These are phyloP conservation scores for Verbascum thapsus DNA, from an alignment of 257 asterid genomes.

Conservation along the genomic window DNA sequence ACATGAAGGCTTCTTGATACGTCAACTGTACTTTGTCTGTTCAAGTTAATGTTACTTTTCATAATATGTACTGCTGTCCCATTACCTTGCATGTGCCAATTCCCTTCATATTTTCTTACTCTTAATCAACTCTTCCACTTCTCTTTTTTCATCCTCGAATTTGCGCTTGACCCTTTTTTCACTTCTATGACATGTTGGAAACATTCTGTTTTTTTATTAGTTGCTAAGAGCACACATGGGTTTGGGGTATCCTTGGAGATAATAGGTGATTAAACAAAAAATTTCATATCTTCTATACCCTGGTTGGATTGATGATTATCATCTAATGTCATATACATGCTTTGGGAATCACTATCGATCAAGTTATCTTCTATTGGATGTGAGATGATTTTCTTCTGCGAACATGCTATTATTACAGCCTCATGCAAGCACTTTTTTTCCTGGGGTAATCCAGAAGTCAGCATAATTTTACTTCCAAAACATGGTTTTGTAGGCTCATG, in stretches of 20 bases:
- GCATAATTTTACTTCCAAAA: conserved; percentile 26
- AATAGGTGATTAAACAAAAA: conserved; percentile 7
- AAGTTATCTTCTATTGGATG: conserved; percentile 12
- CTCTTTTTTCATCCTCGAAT: background rate
- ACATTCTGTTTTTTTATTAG: background rate
- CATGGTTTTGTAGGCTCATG: conserved; percentile 71
- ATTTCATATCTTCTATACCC: background rate
- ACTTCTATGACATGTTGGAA: background rate
- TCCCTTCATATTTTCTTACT: too few relatives aligned
- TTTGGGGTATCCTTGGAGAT: conserved; percentile 5
- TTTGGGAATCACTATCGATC: conserved; percentile 1
- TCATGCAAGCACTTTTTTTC: background rate
- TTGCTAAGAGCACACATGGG: background rate
- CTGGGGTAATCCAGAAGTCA: background rate
- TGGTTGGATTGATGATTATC: background rate
- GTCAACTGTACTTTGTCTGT: background rate
- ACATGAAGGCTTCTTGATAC: background rate
- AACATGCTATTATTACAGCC: background rate
- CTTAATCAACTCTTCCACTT: background rate
- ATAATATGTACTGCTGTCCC: conserved; percentile 5
- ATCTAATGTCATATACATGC: conserved; percentile 1
- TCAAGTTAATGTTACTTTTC: background rate
- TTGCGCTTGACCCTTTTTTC: background rate
- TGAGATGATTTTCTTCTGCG: background rate
- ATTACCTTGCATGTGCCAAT: too few relatives aligned